Base-by-base conservation (phyloP, 306 rosid species). In the Vigna unguiculata region DNA sequence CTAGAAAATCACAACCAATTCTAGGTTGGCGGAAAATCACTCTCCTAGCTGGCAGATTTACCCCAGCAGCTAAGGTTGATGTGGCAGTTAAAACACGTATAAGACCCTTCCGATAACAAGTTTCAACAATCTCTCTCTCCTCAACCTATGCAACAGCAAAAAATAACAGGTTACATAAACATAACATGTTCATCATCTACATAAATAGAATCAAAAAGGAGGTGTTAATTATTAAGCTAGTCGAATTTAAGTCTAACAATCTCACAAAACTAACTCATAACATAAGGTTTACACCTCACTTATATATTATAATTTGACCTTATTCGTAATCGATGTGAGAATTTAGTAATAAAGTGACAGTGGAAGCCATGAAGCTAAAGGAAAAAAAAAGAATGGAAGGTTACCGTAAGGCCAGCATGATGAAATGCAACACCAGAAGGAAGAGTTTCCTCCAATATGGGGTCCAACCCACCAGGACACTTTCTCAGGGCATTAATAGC, bases 371-470 rank as follows among this genome's bases (percentile, higher is more conserved):
- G 78, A 78, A 45, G 58, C n/a, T n/a, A n/a, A n/a, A 30, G 45
- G 69, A 19, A 72, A 19, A 30, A 66, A 32, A 57, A 81, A 25
- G 19, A 75, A 81, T 17, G 52, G 75, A 57, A 80, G 19, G 19
- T 61, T 89, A 95, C 98, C 87, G 97, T 92, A 71, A 95, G 98
- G 72, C 98, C 97, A 69, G 97, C 97, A 85, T 95, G 98, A 81
- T 95, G 98, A 83, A 89, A 95, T 72, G 98, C 98, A 85, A 95
- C 96, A 30, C 98, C 97, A 65, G 84, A 81, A 45, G 96, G 96
- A 72, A 95, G 80, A 64, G 96, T 92, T 92, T 92, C 98, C 82
- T 86, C 91, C 46, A 95, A 78, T 80, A 81, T 47, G 74, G 98
- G 98, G 85, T 95, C 98, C 89, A 95, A 72, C 72, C 98, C 98